Conservation (phyloP, 768 basidiomycete species). For the Rhizopogon rudus region DNA sequence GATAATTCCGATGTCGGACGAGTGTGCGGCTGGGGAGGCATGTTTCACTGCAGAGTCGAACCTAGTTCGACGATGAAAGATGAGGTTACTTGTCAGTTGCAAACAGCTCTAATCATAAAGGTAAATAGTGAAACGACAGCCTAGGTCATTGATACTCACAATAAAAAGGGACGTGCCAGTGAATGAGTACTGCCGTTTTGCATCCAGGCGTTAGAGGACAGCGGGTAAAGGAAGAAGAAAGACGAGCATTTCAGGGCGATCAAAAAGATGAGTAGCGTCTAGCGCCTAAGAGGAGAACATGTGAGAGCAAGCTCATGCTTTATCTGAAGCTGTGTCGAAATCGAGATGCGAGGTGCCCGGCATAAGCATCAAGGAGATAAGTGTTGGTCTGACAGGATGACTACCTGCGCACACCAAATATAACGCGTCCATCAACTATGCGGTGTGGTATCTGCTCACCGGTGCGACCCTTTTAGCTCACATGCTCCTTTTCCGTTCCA, state of each 20-base stretch:
- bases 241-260: background rate
- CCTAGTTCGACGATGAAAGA: background rate
- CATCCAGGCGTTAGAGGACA: background rate
- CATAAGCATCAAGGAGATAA: background rate
- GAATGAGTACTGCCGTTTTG: too few species aligned
- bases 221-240: background rate
- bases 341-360: constrained; percentile 1
- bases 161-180: background rate
- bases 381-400: too few species aligned
- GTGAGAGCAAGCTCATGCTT: background rate
- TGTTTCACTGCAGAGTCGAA: background rate
- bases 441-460: constrained; percentile 2
- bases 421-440: constrained; percentile 4
- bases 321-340: background rate
- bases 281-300: background rate
- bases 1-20: too few species aligned
- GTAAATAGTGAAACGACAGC: background rate
- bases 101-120: background rate
- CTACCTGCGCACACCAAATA: too few species aligned
- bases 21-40: background rate
- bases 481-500: constrained; percentile 2
- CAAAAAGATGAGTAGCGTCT: background rate
- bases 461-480: background rate
- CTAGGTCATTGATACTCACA: background rate
- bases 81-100: background rate